Evolutionary conservation across 306 rosid genomes (phyloP).

Genomic region (Medicago arabica): DNA sequence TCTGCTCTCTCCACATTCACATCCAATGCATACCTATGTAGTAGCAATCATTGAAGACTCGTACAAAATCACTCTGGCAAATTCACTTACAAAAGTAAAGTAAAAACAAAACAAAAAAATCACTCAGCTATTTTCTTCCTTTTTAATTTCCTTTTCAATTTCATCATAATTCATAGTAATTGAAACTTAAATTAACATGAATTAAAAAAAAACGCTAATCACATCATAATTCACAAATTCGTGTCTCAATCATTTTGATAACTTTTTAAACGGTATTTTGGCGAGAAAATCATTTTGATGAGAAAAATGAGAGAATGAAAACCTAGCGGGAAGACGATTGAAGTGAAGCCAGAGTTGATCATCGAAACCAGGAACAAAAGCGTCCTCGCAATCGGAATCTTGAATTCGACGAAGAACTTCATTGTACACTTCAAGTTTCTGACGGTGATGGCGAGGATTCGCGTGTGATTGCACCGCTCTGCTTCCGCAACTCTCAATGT

Average conservation of each 20-base stretch:
- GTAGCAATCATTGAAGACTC: constrained; percentile 50
- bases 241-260: no score
- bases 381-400: constrained; percentile 70
- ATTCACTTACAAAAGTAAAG: constrained; percentile 51
- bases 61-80: constrained; percentile 51
- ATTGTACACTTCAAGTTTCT: constrained; percentile 84
- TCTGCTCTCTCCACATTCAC: constrained; percentile 99
- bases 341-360: constrained; percentile 95
- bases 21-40: constrained; percentile 88
- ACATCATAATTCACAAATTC: constrained; percentile 20
- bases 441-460: constrained; percentile 64
- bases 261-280: no score
- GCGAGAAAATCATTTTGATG: no score
- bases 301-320: not conserved
- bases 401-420: constrained; percentile 88
- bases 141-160: constrained; percentile 3
- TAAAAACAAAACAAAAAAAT: constrained; percentile 29
- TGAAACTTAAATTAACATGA: not conserved
- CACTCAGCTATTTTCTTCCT: constrained; percentile 34
- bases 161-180: constrained; percentile 10
- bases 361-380: constrained; percentile 85
- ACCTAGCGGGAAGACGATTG: constrained; percentile 96
- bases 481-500: constrained; percentile 93
- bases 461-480: constrained; percentile 64
- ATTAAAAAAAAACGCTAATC: not conserved